Percentiles rank a stretch among this genome's conserved stretches.
Evolutionary conservation across 306 rosid species (phyloP).

Genomic region (Glycine soja): DNA sequence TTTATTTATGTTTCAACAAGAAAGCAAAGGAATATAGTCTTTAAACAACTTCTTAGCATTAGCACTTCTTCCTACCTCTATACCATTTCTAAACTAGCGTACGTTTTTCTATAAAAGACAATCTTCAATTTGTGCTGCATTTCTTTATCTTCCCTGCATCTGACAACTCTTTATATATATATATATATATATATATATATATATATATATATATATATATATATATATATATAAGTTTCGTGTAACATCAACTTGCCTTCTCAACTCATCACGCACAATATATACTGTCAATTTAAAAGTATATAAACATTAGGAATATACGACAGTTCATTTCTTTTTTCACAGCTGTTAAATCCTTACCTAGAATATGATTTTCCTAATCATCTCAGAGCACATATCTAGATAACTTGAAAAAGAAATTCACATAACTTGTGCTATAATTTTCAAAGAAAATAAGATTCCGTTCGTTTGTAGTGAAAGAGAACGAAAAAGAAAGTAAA

Average conservation of each 20-base stretch:
- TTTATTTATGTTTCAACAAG: too few species aligned
- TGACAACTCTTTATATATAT: background rate
- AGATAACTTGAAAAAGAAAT: constrained; percentile 6
- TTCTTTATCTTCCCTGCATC: constrained; percentile 1
- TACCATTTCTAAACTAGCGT: background rate
- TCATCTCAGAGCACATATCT: background rate
- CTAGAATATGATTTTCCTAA: background rate
- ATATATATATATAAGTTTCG: background rate
- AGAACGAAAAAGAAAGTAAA: too few species aligned
- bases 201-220: too few species aligned
- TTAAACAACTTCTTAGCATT: too few species aligned
- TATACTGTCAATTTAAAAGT: background rate
- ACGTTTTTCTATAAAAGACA: background rate
- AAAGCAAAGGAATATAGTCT: too few species aligned
- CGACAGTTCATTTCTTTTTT: background rate
- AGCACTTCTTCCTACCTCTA: too few species aligned
- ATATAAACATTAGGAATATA: background rate
- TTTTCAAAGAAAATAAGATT: constrained; percentile 17
- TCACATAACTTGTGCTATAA: background rate
- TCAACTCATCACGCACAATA: background rate
- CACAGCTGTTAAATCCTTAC: background rate
- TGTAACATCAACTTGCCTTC: constrained; percentile 16
- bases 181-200: too few species aligned
- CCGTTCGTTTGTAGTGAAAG: too few species aligned
- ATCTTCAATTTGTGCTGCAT: background rate